Evolutionary conservation across 2,329 filamentous ascomycete species (phyloP).

Genomic region (Talaromyces sp.): DNA sequence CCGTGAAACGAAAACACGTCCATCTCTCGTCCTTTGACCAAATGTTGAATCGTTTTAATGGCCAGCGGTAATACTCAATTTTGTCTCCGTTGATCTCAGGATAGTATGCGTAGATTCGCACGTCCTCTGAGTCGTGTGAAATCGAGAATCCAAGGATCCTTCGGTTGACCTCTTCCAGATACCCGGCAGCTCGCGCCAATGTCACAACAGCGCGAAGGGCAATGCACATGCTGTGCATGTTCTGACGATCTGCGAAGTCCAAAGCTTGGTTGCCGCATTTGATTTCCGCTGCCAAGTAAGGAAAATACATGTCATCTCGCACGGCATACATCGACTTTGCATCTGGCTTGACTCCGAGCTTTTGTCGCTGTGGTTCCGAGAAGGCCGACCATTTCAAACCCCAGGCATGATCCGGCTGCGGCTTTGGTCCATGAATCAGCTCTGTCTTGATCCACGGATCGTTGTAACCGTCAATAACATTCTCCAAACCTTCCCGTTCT

Average conservation of each 20-base stretch:
- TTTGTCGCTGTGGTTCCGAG: background rate
- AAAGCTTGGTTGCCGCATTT: background rate
- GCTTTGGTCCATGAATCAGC: conserved; percentile 7
- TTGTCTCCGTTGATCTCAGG: too few species aligned
- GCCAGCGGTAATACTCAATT: background rate
- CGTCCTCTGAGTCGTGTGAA: conserved; percentile 22
- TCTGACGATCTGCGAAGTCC: conserved; percentile 3
- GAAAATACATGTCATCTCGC: background rate
- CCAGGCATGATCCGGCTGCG: conserved; percentile 10
- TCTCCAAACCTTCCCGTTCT: background rate
- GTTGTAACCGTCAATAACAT: conserved; percentile 12
- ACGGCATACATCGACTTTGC: background rate
- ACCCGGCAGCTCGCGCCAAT: background rate
- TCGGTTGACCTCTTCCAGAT: conserved; percentile 19
- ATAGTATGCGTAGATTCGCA: conserved; percentile 22
- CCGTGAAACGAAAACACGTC: conserved; percentile 1
- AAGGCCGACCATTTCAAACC: background rate
- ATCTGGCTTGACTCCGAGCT: background rate
- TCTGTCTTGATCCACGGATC: conserved; percentile 13
- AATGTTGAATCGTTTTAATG: background rate
- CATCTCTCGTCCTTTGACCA: background rate
- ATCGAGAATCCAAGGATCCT: conserved; percentile 24
- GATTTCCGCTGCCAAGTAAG: background rate
- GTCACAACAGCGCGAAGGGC: background rate
- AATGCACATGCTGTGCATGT: conserved; percentile 6